These are phyloP conservation scores for Eucalyptus curtisii DNA, from an alignment of 345 rosid species.

Conservation along the genomic window DNA sequence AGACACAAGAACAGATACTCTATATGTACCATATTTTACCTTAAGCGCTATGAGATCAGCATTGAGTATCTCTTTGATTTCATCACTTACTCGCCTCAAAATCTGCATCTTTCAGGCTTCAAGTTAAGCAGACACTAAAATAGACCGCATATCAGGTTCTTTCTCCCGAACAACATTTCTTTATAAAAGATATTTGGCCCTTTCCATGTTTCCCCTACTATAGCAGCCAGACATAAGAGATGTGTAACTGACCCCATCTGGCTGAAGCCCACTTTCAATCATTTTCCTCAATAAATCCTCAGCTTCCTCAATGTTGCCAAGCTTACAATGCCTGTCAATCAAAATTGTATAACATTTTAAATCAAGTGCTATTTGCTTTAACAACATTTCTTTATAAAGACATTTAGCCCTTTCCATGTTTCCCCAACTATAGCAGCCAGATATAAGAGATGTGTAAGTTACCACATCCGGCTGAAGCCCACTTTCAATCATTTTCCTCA, in stretches of 20 bases:
- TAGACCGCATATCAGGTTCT: neutral
- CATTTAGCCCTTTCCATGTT: conserved; percentile 19
- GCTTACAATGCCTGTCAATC: conserved; percentile 43
- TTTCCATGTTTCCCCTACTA: conserved; percentile 19
- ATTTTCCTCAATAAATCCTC: conserved; percentile 22
- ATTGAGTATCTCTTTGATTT: neutral
- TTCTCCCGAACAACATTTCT: conserved; percentile 15
- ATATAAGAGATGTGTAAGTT: conserved; percentile 45
- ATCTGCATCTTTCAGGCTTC: neutral
- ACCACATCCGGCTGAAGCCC: conserved; percentile 54
- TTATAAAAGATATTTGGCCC: conserved; percentile 19
- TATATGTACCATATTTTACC: neutral
- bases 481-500: conserved; percentile 31
- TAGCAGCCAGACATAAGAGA: conserved; percentile 36
- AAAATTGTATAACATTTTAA: conserved; percentile 45
- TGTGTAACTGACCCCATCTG: conserved; percentile 42
- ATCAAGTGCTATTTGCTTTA: conserved; percentile 27
- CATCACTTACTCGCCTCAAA: neutral
- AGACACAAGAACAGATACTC: neutral
- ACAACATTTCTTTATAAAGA: conserved; percentile 26
- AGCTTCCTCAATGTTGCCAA: conserved; percentile 29
- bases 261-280: conserved; percentile 42
- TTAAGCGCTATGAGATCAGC: neutral
- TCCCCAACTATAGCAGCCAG: conserved; percentile 24
- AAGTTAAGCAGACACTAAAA: neutral